phyloP scores from a whole-genome alignment of 345 rosid species.

The Excoecaria agallocha region DNA sequence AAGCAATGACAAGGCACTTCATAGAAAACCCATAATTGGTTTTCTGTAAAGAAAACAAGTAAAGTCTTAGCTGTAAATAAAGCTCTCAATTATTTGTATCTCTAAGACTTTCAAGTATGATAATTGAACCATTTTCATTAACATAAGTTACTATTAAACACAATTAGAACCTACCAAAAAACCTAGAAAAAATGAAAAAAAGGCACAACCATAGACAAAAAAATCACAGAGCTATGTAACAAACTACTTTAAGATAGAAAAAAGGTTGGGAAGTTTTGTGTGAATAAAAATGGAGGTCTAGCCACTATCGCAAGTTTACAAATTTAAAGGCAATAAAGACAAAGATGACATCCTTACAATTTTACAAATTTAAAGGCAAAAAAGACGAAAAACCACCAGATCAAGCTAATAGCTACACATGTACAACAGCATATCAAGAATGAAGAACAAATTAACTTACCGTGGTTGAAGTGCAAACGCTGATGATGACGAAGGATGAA shows the following conservation, averaged over 20 bases:
- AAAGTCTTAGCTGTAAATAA: neutral
- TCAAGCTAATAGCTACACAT: too few relatives aligned
- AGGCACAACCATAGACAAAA: neutral
- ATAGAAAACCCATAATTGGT: constrained; percentile 22
- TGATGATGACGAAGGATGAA: too few relatives aligned
- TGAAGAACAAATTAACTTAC: too few relatives aligned
- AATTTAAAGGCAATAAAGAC: too few relatives aligned
- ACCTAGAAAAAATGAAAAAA: neutral
- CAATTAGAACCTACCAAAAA: constrained; percentile 17
- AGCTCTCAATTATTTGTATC: constrained; percentile 20
- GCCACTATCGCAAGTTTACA: too few relatives aligned
- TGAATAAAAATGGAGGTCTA: too few relatives aligned
- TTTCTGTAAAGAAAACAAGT: constrained; percentile 20
- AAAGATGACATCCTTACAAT: too few relatives aligned
- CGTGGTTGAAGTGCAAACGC: too few relatives aligned
- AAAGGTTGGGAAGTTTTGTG: constrained; percentile 18
- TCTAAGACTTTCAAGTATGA: neutral
- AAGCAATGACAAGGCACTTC: constrained; percentile 31
- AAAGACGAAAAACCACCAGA: too few relatives aligned
- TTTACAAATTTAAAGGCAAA: too few relatives aligned
- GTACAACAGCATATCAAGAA: too few relatives aligned
- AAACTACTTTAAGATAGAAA: constrained; percentile 15
- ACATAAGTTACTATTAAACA: constrained; percentile 14
- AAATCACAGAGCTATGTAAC: constrained; percentile 8
- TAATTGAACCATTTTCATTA: constrained; percentile 8